phyloP scores from a whole-genome alignment of 2,329 filamentous ascomycete species.

The Achaetomium macrosporum region DNA sequence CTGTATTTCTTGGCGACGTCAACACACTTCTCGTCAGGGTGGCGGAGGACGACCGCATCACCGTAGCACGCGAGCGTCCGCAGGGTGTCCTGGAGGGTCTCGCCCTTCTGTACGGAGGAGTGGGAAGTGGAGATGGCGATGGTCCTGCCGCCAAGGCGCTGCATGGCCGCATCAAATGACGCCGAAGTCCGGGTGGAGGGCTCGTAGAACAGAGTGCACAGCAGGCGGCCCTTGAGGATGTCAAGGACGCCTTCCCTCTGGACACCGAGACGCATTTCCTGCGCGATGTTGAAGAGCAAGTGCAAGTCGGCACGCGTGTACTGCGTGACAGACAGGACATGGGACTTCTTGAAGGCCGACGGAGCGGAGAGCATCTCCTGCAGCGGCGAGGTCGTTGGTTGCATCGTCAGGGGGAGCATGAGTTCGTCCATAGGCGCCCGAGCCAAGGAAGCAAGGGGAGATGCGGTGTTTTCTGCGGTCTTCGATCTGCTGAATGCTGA shows the following conservation, averaged over 20 bases:
- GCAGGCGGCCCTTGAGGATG: constrained; percentile 75
- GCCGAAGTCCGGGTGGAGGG: constrained; percentile 92
- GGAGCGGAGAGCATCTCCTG: constrained; percentile 64
- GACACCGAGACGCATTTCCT: constrained; percentile 94
- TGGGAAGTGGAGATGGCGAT: constrained; percentile 74
- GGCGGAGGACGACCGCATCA: constrained; percentile 92
- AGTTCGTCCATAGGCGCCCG: constrained; percentile 39
- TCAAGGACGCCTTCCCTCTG: constrained; percentile 87
- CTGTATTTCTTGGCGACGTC: constrained; percentile 81
- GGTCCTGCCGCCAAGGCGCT: constrained; percentile 85
- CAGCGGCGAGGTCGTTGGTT: constrained; percentile 54
- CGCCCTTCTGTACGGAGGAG: constrained; percentile 90
- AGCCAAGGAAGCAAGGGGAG: constrained; percentile 24
- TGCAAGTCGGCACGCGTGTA: constrained; percentile 86
- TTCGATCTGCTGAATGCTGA: constrained; percentile 30
- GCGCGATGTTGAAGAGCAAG: constrained; percentile 88
- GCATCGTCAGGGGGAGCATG: constrained; percentile 40
- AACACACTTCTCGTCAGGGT: constrained; percentile 76
- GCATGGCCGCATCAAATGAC: constrained; percentile 98
- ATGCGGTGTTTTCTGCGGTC: constrained; percentile 31
- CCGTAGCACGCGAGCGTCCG: constrained; percentile 91
- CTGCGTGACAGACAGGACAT: constrained; percentile 87
- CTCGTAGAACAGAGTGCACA: constrained; percentile 96
- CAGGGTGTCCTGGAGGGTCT: constrained; percentile 87
- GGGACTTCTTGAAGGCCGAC: constrained; percentile 82